These are phyloP conservation scores for Lachnellula hyalina DNA, from an alignment of 2,329 filamentous ascomycete genomes.

Conservation along the genomic window DNA sequence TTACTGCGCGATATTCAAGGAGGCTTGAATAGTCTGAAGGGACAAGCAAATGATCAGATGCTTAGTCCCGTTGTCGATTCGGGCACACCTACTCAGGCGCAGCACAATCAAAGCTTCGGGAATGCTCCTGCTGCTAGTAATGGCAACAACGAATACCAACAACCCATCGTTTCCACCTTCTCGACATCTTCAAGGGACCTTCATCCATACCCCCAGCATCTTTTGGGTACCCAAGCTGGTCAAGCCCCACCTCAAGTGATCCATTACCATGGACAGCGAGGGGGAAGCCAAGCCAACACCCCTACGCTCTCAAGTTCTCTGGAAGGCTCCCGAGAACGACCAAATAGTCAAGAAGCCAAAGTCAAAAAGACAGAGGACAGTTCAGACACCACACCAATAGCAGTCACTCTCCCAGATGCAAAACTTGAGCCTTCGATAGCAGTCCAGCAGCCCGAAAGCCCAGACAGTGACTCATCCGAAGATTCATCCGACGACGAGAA, in stretches of 20 bases:
- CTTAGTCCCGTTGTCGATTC: slow-evolving; percentile 47
- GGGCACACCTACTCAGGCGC: slow-evolving; percentile 57
- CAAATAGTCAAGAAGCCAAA: slow-evolving; percentile 24
- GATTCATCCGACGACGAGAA: slow-evolving; percentile 18
- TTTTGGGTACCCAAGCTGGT: slow-evolving; percentile 56
- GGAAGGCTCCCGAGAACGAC: slow-evolving; percentile 23
- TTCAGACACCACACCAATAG: slow-evolving; percentile 19
- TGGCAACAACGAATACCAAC: slow-evolving; percentile 58
- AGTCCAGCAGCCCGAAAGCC: slow-evolving; percentile 18
- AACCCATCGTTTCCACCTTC: slow-evolving; percentile 63
- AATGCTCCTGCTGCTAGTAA: slow-evolving; percentile 41
- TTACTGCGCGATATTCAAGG: slow-evolving; percentile 90
- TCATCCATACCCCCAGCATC: slow-evolving; percentile 61
- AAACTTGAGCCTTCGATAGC: slow-evolving; percentile 18
- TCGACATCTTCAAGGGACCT: slow-evolving; percentile 66
- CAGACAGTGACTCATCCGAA: slow-evolving; percentile 23
- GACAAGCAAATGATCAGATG: slow-evolving; percentile 48
- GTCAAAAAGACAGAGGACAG: slow-evolving; percentile 20
- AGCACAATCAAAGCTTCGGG: slow-evolving; percentile 44
- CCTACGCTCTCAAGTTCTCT: slow-evolving; percentile 41
- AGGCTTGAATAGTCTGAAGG: slow-evolving; percentile 69
- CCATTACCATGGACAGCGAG: slow-evolving; percentile 62
- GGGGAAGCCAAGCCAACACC: slow-evolving; percentile 62
- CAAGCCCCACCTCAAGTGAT: slow-evolving; percentile 61
- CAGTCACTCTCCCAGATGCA: slow-evolving; percentile 20